phyloP scores from a whole-genome alignment of 805 yeast species.

The Candida insectalens region DNA sequence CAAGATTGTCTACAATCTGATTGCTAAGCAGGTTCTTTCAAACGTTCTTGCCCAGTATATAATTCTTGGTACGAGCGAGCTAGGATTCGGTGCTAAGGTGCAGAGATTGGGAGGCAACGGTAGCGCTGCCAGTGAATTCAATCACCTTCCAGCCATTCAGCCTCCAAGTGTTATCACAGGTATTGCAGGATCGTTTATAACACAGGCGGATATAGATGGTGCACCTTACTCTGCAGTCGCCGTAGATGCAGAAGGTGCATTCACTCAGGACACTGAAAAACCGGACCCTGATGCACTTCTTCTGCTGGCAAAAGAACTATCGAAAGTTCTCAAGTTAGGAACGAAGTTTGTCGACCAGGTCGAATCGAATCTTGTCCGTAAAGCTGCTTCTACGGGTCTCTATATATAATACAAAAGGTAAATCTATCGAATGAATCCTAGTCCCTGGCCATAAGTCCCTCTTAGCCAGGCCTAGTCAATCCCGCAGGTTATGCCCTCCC shows the following conservation, averaged over 20 bases:
- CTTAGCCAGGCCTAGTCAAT: too few relatives aligned
- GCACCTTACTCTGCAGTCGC: constrained; percentile 9
- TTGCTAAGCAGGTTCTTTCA: too few relatives aligned
- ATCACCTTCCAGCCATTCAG: constrained; percentile 26
- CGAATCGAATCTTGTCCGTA: constrained; percentile 7
- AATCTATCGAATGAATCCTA: too few relatives aligned
- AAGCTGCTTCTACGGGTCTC: constrained; percentile 11
- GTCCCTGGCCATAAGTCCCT: too few relatives aligned
- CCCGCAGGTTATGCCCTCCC: too few relatives aligned
- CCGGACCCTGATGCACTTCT: constrained; percentile 30
- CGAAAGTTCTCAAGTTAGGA: constrained; percentile 7
- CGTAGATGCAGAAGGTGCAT: constrained; percentile 39
- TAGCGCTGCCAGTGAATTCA: background rate
- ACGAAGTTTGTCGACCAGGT: constrained; percentile 5
- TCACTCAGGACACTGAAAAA: constrained; percentile 32
- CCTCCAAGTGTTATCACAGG: constrained; percentile 46
- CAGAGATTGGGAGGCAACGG: constrained; percentile 4
- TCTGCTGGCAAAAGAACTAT: constrained; percentile 21
- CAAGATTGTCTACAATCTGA: constrained; percentile 16
- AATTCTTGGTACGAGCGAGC: constrained; percentile 17
- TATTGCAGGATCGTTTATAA: constrained; percentile 28
- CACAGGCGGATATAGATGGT: constrained; percentile 17
- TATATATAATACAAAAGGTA: constrained; percentile 6
- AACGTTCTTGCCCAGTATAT: constrained; percentile 7
- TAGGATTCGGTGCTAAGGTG: constrained; percentile 10